phyloP scores from a whole-genome alignment of 805 yeast species.

The Pachysolen tannophilus region DNA sequence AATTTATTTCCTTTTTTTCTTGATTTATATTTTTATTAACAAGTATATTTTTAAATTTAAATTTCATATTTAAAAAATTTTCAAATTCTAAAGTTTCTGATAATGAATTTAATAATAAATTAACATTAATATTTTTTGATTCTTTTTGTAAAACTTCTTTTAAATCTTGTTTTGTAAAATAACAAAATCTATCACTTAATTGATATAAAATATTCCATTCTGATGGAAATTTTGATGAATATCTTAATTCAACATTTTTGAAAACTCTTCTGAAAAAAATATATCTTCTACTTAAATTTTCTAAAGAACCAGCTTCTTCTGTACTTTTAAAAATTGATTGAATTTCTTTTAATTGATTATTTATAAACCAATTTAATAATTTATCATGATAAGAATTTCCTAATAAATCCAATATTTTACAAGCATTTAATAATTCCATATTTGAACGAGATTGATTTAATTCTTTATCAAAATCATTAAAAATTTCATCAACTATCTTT shows the following conservation, averaged over 20 bases:
- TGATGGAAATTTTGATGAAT: slow-evolving; percentile 50
- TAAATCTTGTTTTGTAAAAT: slow-evolving; percentile 61
- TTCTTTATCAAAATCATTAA: slow-evolving; percentile 60
- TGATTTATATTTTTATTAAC: slow-evolving; percentile 19
- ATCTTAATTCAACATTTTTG: slow-evolving; percentile 45
- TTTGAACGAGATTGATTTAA: slow-evolving; percentile 25
- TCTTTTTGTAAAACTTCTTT: slow-evolving; percentile 37
- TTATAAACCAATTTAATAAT: slow-evolving; percentile 67
- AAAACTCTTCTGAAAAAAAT: slow-evolving; percentile 72
- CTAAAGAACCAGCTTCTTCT: slow-evolving; percentile 94
- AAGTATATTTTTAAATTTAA: slow-evolving; percentile 34
- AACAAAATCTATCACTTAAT: slow-evolving; percentile 56
- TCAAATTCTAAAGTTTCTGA: slow-evolving; percentile 83
- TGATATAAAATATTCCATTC: slow-evolving; percentile 65
- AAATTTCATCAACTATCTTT: slow-evolving; percentile 58
- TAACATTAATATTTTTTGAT: slow-evolving; percentile 44
- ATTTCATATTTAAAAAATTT: slow-evolving; percentile 54
- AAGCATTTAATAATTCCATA: slow-evolving; percentile 47
- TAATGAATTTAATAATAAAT: slow-evolving; percentile 58
- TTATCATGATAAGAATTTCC: slow-evolving; percentile 50
- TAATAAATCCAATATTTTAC: slow-evolving; percentile 60
- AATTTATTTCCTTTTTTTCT: slow-evolving; percentile 17
- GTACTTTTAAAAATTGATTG: slow-evolving; percentile 62
- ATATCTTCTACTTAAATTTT: slow-evolving; percentile 75
- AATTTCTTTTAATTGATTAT: slow-evolving; percentile 64